These are phyloP conservation scores for Lipomyces chichibuensis DNA, from an alignment of 805 yeast genomes.

Conservation along the genomic window DNA sequence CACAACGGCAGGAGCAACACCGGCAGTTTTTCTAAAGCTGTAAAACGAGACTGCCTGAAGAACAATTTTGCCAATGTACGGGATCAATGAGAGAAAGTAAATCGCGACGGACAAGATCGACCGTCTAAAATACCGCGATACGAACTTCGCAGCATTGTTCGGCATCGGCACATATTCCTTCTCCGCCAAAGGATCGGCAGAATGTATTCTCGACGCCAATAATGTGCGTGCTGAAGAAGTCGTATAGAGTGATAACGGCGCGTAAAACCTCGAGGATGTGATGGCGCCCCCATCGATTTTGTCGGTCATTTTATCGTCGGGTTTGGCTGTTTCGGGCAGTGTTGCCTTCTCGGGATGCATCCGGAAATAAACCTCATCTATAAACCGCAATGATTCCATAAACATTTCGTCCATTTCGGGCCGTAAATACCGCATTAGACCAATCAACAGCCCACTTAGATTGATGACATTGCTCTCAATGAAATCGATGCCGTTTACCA, in stretches of 20 bases:
- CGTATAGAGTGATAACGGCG: slow-evolving; percentile 27
- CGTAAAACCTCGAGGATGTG: slow-evolving; percentile 23
- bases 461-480: slow-evolving; percentile 49
- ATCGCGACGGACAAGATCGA: slow-evolving; percentile 43
- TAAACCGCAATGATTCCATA: slow-evolving; percentile 46
- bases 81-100: slow-evolving; percentile 47
- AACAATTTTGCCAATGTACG: slow-evolving; percentile 50
- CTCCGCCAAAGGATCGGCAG: background rate
- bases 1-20: slow-evolving; percentile 50
- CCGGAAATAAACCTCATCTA: slow-evolving; percentile 46
- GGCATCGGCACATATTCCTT: background rate
- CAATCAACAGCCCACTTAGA: slow-evolving; percentile 48
- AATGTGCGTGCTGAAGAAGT: slow-evolving; percentile 4
- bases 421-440: slow-evolving; percentile 46
- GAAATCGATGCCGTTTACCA: slow-evolving; percentile 43
- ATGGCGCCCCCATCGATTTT: background rate
- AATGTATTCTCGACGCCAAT: background rate
- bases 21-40: slow-evolving; percentile 51
- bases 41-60: slow-evolving; percentile 52
- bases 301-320: background rate
- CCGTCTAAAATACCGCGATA: slow-evolving; percentile 41
- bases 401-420: slow-evolving; percentile 51
- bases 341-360: slow-evolving; percentile 48
- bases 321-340: background rate
- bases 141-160: slow-evolving; percentile 36